Base-by-base conservation (phyloP, 2,329 filamentous ascomycete genomes). In the Phialemoniopsis sp. region DNA sequence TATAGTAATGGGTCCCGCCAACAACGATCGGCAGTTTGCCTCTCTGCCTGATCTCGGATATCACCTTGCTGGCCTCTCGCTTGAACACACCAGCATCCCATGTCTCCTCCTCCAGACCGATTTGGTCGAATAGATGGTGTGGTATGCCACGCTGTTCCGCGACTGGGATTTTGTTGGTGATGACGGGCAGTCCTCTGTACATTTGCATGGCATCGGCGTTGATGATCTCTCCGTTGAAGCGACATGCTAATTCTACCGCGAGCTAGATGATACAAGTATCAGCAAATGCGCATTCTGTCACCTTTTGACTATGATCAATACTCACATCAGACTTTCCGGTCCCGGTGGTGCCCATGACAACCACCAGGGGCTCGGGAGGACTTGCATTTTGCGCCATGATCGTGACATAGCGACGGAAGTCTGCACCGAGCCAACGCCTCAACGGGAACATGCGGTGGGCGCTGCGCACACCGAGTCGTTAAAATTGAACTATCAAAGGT, bases 121-220 rank as follows among this genome's bases (percentile, higher is more conserved):
- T 83, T 46, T 82, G 83, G 37, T 87, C 88, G 17, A 98, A 76
- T 4, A 98, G 69, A 60, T 98, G 91, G 57, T 98, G 93, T 4
- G 86, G 85, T 10, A 98, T 72, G 9, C 85, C 87, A 44, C 84
- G 77, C 53, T 82, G 82, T 58, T 97, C 91, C 15, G 80, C 73
- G 1, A 57, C 38, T 0, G 87, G 79, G 42, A 97, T 86, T 59
- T 97, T 95, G 62, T 98, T 98, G 18, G 93, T 98, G 51, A 97
- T 91, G 47, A 97, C 84, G 5, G 93, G 89, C 32, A 98, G 69
- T 3, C 93, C 93, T 38, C 78, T 76, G 61, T 98, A 98, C 66
- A 98, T 82, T 60, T 98, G 93, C 89, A 98, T 95, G 30, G 93
- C 93, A 70, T 98, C 93, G 34, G 88, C 88, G 58, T 98, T 98